phyloP scores from a whole-genome alignment of 768 basidiomycete genomes.

The Lentinula lateritia region DNA sequence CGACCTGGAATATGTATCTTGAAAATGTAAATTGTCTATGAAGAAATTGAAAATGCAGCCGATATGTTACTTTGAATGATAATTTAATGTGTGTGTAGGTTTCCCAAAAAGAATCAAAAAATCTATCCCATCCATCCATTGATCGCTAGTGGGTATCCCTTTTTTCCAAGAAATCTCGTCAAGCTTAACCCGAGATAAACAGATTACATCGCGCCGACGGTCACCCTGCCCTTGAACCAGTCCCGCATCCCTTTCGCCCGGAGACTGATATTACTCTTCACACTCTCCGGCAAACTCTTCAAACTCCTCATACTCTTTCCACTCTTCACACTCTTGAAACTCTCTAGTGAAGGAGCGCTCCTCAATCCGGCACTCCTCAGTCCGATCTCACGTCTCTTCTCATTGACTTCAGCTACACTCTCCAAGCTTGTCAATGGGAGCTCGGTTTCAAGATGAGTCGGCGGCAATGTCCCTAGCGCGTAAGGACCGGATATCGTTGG shows the following conservation, averaged over 20 bases:
- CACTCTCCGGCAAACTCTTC: conserved; percentile 23
- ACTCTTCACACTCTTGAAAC: conserved; percentile 37
- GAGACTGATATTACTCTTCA: conserved; percentile 9
- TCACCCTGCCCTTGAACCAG: conserved; percentile 11
- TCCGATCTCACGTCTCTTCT: neutral
- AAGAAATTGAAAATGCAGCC: neutral
- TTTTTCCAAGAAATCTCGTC: conserved; percentile 4
- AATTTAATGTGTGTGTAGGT: neutral
- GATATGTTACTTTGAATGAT: neutral
- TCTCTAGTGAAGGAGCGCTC: conserved; percentile 39
- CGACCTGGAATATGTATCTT: neutral
- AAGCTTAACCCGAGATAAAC: neutral
- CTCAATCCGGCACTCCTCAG: conserved; percentile 17
- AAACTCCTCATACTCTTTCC: conserved; percentile 36
- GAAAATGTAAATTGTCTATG: neutral
- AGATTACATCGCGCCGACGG: conserved; percentile 2
- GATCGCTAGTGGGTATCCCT: neutral
- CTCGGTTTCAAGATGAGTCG: conserved; percentile 8
- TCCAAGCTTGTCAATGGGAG: neutral
- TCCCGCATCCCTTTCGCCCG: conserved; percentile 10
- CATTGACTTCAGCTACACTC: neutral
- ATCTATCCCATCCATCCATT: conserved; percentile 2
- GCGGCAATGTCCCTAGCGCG: conserved; percentile 29
- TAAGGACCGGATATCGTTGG: conserved; percentile 43
- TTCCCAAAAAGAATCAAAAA: neutral